Base-by-base conservation (phyloP, 331 rosid genomes). In the Pyracantha coccinea region DNA sequence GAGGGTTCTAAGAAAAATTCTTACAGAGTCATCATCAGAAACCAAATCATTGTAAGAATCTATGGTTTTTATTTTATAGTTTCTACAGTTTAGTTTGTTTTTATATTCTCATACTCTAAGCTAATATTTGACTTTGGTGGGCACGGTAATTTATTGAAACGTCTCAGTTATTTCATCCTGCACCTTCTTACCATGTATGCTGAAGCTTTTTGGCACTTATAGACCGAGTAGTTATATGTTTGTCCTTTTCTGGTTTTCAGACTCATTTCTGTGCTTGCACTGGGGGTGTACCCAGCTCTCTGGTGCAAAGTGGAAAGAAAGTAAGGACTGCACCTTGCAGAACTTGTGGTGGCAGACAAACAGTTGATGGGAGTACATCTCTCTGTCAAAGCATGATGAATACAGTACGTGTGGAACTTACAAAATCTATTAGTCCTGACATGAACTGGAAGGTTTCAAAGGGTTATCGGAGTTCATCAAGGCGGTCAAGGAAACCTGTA, bases 381-480 rank as follows among this genome's bases (percentile, higher is more conserved):
- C 14, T 52, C 15, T 38, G 72, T 17, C 68, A 55, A 67, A 81
- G 79, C 79, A 77, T 68, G 77, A 81, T 81, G 69, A 73, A 73
- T 69, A 71, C 78, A 35, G 69, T 63, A 6, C 65, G 77, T 6
- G 21, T 78, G 44, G 83, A 82, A 74, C 79, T 74, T 62, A 45
- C 73, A 11, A 68, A 73, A 45, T 71, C 74, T 66, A 81, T 81
- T 8, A 69, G 77, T 69, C 64, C 82, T 8, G 77, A 78, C 27
- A 74, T 82, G 82, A 67, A 61, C 0, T 82, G 85, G 85, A 82
- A 74, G 27, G 74, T 74, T 16, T 53, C 80, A 6, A 82, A 74
- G 58, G 82, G 85, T 24, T 78, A 35, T 21, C 57, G 82, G 44
- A 73, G 85, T 44, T 58, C 78, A 29, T 19, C 81, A 27, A 76